A percentile compares a stretch with the other conserved stretches of the same genome.
phyloP scores from a whole-genome alignment of 768 basidiomycete genomes.

The Terana coerulea region DNA sequence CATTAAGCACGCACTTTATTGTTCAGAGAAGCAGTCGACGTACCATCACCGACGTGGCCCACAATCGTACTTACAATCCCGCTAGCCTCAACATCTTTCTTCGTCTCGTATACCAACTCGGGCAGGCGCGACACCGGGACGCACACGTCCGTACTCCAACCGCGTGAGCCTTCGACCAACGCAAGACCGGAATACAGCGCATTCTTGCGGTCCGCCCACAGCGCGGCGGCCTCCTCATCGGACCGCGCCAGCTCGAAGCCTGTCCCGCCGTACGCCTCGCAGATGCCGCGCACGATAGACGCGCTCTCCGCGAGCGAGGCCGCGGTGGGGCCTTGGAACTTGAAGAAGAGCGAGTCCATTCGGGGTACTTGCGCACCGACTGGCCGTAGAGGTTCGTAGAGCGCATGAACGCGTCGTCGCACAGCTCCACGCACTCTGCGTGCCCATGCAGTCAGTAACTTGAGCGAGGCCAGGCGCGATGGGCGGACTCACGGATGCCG shows the following conservation, averaged over 20 bases:
- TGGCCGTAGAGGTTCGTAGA: conserved; percentile 15
- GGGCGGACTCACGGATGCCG: conserved; percentile 15
- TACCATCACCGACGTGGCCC: conserved; percentile 78
- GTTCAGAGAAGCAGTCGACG: conserved; percentile 25
- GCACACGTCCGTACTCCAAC: conserved; percentile 88
- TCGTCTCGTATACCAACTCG: conserved; percentile 71
- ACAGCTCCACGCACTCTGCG: conserved; percentile 82
- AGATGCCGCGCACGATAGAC: conserved; percentile 33
- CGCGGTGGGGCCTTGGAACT: conserved; percentile 72
- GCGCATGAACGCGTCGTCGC: conserved; percentile 43
- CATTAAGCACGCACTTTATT: background rate
- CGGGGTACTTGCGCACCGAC: conserved; percentile 47
- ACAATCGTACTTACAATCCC: conserved; percentile 68
- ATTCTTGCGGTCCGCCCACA: conserved; percentile 88
- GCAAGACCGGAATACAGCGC: conserved; percentile 70
- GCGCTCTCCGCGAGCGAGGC: conserved; percentile 55
- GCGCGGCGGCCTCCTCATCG: conserved; percentile 67
- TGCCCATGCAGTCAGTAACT: background rate
- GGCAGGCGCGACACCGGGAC: conserved; percentile 71
- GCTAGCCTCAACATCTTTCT: conserved; percentile 63
- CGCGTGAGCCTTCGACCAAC: conserved; percentile 56
- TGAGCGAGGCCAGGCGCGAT: background rate
- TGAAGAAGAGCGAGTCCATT: conserved; percentile 85
- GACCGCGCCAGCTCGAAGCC: conserved; percentile 71
- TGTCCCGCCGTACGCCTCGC: conserved; percentile 61